These are phyloP conservation scores for Thraustotheca clavata DNA, from an alignment of 352 stramenopile species.

Conservation along the genomic window DNA sequence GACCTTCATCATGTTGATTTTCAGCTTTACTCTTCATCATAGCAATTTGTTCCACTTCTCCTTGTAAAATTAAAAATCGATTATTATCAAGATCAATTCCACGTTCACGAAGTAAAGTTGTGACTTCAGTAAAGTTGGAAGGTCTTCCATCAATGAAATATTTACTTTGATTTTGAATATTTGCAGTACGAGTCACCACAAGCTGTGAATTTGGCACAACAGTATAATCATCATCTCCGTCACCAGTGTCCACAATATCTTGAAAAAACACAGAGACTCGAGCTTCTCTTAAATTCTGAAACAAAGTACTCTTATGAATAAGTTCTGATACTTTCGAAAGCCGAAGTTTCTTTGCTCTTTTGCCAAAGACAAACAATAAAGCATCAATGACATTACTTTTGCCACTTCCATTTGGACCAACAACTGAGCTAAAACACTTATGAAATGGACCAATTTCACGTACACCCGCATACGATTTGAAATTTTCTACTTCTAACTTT, in stretches of 20 bases:
- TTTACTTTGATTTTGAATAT: conserved; percentile 92
- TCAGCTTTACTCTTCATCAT: conserved; percentile 98
- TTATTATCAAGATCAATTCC: conserved; percentile 99
- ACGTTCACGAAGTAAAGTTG: conserved; percentile 87
- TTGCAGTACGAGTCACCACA: conserved; percentile 91
- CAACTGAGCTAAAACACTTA: conserved; percentile 98
- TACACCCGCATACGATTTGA: conserved; percentile 98
- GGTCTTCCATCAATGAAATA: conserved; percentile 95
- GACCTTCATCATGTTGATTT: conserved; percentile 91
- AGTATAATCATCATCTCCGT: conserved; percentile 88
- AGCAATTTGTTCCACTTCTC: conserved; percentile 95
- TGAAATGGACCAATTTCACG: conserved; percentile 98
- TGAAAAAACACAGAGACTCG: conserved; percentile 97
- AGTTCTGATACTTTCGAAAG: conserved; percentile 95
- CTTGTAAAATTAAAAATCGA: conserved; percentile 98
- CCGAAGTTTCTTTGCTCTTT: conserved; percentile 96
- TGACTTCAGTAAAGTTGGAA: conserved; percentile 93
- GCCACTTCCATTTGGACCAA: conserved; percentile 98
- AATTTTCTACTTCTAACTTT: conserved; percentile 98
- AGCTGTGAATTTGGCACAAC: conserved; percentile 88
- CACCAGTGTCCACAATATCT: conserved; percentile 88
- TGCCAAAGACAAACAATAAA: conserved; percentile 99
- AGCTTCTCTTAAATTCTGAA: conserved; percentile 88
- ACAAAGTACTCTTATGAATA: conserved; percentile 93
- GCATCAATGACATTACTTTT: conserved; percentile 99